Evolutionary conservation across 106 monocot genomes (phyloP).

Genomic region (Xerophyta viscosa): DNA sequence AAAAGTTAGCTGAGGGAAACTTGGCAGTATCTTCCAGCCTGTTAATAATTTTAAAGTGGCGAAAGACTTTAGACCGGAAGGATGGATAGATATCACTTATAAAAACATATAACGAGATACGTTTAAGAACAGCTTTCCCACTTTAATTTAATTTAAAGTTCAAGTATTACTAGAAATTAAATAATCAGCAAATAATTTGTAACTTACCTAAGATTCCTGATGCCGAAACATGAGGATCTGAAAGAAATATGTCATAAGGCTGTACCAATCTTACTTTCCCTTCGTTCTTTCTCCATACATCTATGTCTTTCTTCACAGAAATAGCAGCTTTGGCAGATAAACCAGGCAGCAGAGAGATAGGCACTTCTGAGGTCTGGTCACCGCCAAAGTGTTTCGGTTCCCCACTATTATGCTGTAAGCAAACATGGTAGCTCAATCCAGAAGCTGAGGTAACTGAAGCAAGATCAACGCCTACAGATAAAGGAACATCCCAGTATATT

Average conservation of each 20-base stretch:
- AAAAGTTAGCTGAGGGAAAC: no score
- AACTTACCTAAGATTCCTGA: constrained; percentile 74
- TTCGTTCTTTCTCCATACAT: constrained; percentile 79
- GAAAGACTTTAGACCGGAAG: no score
- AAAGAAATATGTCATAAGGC: constrained; percentile 85
- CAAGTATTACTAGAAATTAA: no score
- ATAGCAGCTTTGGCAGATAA: constrained; percentile 78
- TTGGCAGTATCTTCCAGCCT: no score
- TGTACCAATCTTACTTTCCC: constrained; percentile 84
- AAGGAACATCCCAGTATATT: constrained; percentile 87
- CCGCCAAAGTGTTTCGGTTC: constrained; percentile 50
- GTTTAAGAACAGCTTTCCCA: no score
- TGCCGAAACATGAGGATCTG: constrained; percentile 72
- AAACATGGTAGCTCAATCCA: constrained; percentile 68
- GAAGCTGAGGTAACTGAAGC: constrained; percentile 56
- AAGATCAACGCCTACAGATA: constrained; percentile 69
- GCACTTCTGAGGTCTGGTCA: constrained; percentile 28
- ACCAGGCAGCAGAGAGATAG: constrained; percentile 62
- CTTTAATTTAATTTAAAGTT: no score
- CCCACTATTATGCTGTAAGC: constrained; percentile 81
- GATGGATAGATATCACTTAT: no score
- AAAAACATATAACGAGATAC: no score
- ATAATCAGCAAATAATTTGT: not conserved
- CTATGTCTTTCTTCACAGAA: constrained; percentile 58
- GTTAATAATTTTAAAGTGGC: no score